These are phyloP conservation scores for Oryza rufipogon DNA, from an alignment of 176 grass and related monocot genomes.

Conservation along the genomic window DNA sequence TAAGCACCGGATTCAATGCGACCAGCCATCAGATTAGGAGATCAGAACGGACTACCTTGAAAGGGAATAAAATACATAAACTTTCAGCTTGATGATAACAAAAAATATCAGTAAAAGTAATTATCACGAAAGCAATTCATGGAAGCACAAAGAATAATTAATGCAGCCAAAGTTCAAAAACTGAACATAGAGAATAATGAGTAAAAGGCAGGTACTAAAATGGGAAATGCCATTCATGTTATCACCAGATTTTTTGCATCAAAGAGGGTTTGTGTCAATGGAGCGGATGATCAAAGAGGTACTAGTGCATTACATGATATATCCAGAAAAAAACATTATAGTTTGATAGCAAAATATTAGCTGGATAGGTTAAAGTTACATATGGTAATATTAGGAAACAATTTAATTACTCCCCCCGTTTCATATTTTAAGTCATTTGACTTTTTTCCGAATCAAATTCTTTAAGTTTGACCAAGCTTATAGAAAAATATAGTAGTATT, in stretches of 20 bases:
- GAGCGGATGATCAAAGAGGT: background rate
- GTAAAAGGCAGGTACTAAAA: background rate
- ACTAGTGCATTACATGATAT: background rate
- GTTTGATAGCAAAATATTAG: background rate
- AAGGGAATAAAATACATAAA: slow-evolving; percentile 32
- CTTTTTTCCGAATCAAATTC: too few relatives aligned
- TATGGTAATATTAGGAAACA: background rate
- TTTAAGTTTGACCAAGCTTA: too few relatives aligned
- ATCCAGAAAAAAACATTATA: background rate
- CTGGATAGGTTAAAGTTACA: background rate
- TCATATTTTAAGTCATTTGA: too few relatives aligned
- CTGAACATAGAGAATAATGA: slow-evolving; percentile 16
- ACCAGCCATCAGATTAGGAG: slow-evolving; percentile 31
- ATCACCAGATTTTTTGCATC: too few relatives aligned
- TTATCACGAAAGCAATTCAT: slow-evolving; percentile 1
- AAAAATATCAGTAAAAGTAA: slow-evolving; percentile 18
- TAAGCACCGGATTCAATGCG: slow-evolving; percentile 30
- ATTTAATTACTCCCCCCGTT: background rate
- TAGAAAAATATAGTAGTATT: too few relatives aligned
- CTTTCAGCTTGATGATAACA: slow-evolving; percentile 24
- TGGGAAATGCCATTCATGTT: background rate
- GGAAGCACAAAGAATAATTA: slow-evolving; percentile 7
- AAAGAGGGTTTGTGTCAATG: background rate
- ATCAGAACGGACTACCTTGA: slow-evolving; percentile 45
- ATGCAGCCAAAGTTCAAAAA: background rate